Percentiles rank a stretch among this genome's conserved stretches.
Conservation (phyloP, 495 filamentous ascomycete species). For the Aspergillus sclerotiicarbonarius region DNA sequence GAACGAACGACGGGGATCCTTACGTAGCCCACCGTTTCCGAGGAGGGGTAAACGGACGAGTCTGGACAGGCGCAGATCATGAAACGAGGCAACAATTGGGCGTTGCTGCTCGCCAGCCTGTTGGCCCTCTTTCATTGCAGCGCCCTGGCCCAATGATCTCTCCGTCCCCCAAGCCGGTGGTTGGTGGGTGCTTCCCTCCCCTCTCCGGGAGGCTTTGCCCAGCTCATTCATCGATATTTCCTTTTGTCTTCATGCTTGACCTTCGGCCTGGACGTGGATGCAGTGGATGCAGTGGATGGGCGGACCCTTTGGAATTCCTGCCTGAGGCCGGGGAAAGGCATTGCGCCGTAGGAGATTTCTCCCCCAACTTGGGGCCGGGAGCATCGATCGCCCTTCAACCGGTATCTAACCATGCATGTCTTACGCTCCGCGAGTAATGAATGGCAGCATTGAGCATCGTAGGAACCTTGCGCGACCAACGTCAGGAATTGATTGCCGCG, state of each 20-base stretch:
- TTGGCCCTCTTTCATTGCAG: constrained; percentile 6
- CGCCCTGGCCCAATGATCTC: background rate
- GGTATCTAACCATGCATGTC: constrained; percentile 9
- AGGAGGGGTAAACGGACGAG: constrained; percentile 27
- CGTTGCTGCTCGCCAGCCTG: constrained; percentile 18
- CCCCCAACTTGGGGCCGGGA: constrained; percentile 3
- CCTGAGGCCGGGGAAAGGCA: background rate
- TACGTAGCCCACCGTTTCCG: constrained; percentile 20
- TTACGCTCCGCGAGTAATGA: constrained; percentile 1
- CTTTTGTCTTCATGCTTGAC: background rate
- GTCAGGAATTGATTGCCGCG: background rate
- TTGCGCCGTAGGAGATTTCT: constrained; percentile 1
- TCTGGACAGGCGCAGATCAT: constrained; percentile 32
- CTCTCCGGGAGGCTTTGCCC: background rate
- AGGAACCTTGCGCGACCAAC: background rate
- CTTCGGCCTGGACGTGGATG: background rate
- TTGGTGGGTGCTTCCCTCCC: background rate
- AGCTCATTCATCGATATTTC: background rate
- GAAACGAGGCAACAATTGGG: constrained; percentile 30
- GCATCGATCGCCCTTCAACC: constrained; percentile 5
- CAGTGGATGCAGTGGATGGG: background rate
- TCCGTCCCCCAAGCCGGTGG: background rate
- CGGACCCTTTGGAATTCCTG: no score
- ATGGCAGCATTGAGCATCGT: background rate
- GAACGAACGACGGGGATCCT: constrained; percentile 17